Evolutionary conservation across 495 filamentous ascomycete genomes (phyloP).

Genomic region (Lasiosphaeria miniovina): DNA sequence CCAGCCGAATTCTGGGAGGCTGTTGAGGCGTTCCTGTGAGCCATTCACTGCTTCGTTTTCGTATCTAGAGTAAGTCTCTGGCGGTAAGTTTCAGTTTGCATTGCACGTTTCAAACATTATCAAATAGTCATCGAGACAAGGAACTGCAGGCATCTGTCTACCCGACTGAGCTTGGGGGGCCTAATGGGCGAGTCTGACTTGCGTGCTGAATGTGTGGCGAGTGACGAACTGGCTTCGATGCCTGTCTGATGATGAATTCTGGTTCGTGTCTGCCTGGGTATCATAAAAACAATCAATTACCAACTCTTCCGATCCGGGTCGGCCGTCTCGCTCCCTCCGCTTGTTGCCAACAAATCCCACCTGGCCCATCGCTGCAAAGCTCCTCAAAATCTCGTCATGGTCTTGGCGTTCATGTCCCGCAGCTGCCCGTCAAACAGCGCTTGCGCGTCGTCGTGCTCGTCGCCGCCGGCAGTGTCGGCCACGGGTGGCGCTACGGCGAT

Average conservation of each 20-base stretch:
- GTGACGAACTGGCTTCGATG: too few species aligned
- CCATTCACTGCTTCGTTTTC: neutral
- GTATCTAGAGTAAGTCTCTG: neutral
- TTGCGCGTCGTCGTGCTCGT: slow-evolving; percentile 25
- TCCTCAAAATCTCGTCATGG: neutral
- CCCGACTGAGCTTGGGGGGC: too few species aligned
- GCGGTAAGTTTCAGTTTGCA: too few species aligned
- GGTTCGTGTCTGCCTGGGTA: too few species aligned
- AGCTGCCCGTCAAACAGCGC: slow-evolving; percentile 24
- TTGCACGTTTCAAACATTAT: too few species aligned
- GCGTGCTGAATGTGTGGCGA: too few species aligned
- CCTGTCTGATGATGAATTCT: too few species aligned
- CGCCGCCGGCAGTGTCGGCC: slow-evolving; percentile 16
- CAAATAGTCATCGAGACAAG: too few species aligned
- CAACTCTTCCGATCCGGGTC: neutral
- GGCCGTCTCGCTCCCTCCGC: neutral
- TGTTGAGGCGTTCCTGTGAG: slow-evolving; percentile 53
- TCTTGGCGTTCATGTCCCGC: slow-evolving; percentile 7
- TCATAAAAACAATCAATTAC: too few species aligned
- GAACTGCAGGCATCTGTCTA: too few species aligned
- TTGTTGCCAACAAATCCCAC: neutral
- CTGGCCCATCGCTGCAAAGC: too few species aligned
- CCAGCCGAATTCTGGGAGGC: slow-evolving; percentile 61
- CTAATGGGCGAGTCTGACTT: too few species aligned
- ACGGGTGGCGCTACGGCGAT: slow-evolving; percentile 41